Percentiles rank a stretch among this genome's conserved stretches.
These are phyloP conservation scores for Mycena rebaudengoi DNA, from an alignment of 768 basidiomycete species.

Conservation along the genomic window DNA sequence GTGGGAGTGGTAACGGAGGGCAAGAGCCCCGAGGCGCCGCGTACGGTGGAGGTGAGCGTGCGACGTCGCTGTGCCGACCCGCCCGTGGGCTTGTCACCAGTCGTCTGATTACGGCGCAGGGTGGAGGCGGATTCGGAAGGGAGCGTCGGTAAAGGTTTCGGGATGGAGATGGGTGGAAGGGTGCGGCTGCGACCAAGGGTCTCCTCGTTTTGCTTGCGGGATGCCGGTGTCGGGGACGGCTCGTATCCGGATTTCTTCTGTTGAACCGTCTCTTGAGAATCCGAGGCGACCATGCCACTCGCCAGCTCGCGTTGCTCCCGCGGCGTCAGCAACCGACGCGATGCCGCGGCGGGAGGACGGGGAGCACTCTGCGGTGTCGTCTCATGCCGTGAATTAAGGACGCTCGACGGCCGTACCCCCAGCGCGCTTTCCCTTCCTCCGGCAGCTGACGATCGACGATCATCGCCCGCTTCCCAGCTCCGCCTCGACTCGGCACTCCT, in stretches of 20 bases:
- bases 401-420: slow-evolving; percentile 42
- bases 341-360: slow-evolving; percentile 41
- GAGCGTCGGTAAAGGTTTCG: slow-evolving; percentile 65
- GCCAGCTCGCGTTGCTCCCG: slow-evolving; percentile 59
- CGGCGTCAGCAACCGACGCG: slow-evolving; percentile 65
- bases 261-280: slow-evolving; percentile 54
- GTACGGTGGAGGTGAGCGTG: slow-evolving; percentile 43
- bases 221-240: slow-evolving; percentile 54
- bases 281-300: slow-evolving; percentile 42
- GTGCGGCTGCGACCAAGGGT: slow-evolving; percentile 52
- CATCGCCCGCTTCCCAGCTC: slow-evolving; percentile 59
- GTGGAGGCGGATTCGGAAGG: slow-evolving; percentile 61
- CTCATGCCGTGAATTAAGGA: slow-evolving; percentile 34
- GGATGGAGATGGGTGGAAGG: slow-evolving; percentile 60
- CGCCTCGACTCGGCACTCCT: slow-evolving; percentile 64
- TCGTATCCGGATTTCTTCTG: slow-evolving; percentile 37
- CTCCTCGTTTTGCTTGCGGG: slow-evolving; percentile 38
- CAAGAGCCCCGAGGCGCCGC: slow-evolving; percentile 47
- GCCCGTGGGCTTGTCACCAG: slow-evolving; percentile 13
- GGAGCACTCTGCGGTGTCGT: slow-evolving; percentile 23
- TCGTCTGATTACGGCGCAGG: slow-evolving; percentile 25
- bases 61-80: slow-evolving; percentile 37
- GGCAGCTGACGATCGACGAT: slow-evolving; percentile 44
- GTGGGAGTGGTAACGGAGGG: slow-evolving; percentile 65
- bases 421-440: slow-evolving; percentile 47